Base-by-base conservation (phyloP, 2,329 filamentous ascomycete genomes). In the Bipolaris victoriae region DNA sequence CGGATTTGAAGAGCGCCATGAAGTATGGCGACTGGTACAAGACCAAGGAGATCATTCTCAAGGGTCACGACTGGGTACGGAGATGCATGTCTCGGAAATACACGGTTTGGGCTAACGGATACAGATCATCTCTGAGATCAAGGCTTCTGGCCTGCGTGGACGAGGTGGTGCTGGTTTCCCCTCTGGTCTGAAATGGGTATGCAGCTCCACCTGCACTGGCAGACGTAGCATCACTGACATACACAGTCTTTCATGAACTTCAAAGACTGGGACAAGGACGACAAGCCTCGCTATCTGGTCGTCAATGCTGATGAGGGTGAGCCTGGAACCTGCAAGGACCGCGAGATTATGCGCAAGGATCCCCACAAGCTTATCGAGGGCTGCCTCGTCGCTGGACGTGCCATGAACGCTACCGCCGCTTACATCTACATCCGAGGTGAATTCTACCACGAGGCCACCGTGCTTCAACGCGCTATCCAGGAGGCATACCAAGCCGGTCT, bases 351-450 rank as follows among this genome's bases (percentile, higher is more conserved):
- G 95, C 92, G 95, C 81, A 99, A 99, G 83, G 95, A 99, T 78
- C 95, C 95, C 62, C 95, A 99, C 84, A 99, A 99, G 86, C 90
- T 99, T 65, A 84, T 99, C 75, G 95, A 99, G 82, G 95, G 95
- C 76, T 99, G 95, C 80, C 84, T 99, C 64, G 90, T 99, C 47
- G 92, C 95, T 67, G 95, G 95, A 50, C 90, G 95, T 76, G 93
- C 95, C 75, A 99, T 99, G 95, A 99, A 99, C 82, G 95, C 93
- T 75, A 95, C 91, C 46, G 95, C 95, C 58, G 95, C 95, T 67
- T 99, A 99, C 82, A 99, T 99, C 77, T 99, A 99, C 80, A 99
- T 99, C 72, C 93, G 95, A 77, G 95, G 95, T 76, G 95, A 99
- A 80, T 99, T 99, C 79, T 91, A 97, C 77, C 87, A 97, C 75